Conservation (phyloP, 805 yeast species). For the Candida sanyiensis region DNA sequence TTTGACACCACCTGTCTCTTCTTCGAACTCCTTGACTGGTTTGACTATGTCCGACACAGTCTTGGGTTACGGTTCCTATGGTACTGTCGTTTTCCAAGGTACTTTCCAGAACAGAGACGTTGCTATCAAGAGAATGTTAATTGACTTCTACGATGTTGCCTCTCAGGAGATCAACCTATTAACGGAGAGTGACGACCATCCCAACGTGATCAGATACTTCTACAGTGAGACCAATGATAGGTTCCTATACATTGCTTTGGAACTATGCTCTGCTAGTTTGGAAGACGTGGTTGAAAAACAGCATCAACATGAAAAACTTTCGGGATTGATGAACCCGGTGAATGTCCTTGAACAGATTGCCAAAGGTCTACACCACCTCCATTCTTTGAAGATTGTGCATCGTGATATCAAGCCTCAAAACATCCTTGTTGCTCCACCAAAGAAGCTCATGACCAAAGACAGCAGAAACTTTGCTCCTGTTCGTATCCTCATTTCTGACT, state of each 20-base stretch:
- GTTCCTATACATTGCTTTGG: constrained; percentile 88
- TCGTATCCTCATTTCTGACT: constrained; percentile 84
- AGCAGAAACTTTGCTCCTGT: constrained; percentile 35
- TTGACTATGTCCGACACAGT: constrained; percentile 63
- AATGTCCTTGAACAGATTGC: constrained; percentile 69
- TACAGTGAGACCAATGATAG: constrained; percentile 89
- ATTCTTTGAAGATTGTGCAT: constrained; percentile 86
- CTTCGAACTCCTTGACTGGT: constrained; percentile 24
- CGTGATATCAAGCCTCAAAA: constrained; percentile 94
- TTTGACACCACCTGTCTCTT: not conserved
- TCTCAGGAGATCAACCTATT: constrained; percentile 81
- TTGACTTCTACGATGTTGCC: constrained; percentile 91
- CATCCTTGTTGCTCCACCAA: constrained; percentile 74
- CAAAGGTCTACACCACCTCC: constrained; percentile 80
- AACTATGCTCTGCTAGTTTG: constrained; percentile 81
- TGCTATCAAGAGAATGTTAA: constrained; percentile 89
- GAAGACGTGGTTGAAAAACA: constrained; percentile 73
- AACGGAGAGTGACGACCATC: constrained; percentile 95
- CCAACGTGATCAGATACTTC: constrained; percentile 87
- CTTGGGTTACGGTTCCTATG: constrained; percentile 95
- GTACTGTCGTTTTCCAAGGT: constrained; percentile 91
- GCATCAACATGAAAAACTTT: constrained; percentile 31
- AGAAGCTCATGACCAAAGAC: constrained; percentile 30
- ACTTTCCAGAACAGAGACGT: constrained; percentile 89
- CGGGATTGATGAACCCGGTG: constrained; percentile 41